Percentiles rank a stretch among this genome's conserved stretches.
Conservation (phyloP, 768 basidiomycete genomes). For the Krasilnikovozyma curviuscula region DNA sequence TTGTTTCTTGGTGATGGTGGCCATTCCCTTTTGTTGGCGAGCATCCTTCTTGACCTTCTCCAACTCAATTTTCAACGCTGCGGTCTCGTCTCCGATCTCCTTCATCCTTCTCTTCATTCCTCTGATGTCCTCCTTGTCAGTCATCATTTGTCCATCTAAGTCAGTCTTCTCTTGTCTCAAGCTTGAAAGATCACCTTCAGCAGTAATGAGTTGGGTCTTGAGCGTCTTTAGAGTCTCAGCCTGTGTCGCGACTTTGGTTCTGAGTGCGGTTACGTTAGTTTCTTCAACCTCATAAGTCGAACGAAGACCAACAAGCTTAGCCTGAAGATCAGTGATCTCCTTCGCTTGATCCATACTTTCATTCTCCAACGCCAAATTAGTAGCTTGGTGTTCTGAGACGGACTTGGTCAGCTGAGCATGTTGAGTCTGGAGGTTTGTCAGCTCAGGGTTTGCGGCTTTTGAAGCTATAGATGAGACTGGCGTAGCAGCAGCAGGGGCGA, state of each 20-base stretch:
- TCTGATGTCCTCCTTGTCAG: conserved; percentile 86
- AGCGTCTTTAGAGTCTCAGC: conserved; percentile 49
- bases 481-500: neutral
- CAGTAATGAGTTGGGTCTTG: conserved; percentile 59
- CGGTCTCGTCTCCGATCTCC: conserved; percentile 54
- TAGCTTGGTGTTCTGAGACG: conserved; percentile 12
- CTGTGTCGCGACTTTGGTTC: conserved; percentile 47
- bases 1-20: conserved; percentile 90
- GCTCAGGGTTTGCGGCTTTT: neutral
- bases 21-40: conserved; percentile 83
- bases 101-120: conserved; percentile 67
- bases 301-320: conserved; percentile 57
- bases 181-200: conserved; percentile 81
- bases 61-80: conserved; percentile 47
- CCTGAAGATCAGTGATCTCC: conserved; percentile 72
- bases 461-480: conserved; percentile 1
- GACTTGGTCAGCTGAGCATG: conserved; percentile 1
- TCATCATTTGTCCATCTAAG: conserved; percentile 61
- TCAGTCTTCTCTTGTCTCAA: conserved; percentile 76
- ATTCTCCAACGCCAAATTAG: conserved; percentile 22
- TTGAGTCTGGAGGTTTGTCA: conserved; percentile 7
- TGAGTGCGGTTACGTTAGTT: conserved; percentile 44
- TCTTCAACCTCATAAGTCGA: conserved; percentile 22
- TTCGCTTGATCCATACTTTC: conserved; percentile 32
- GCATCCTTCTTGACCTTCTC: conserved; percentile 86